A percentile compares a stretch with the other conserved stretches of the same genome.
These are phyloP conservation scores for Penicillium sp. DNA, from an alignment of 2,329 filamentous ascomycete genomes.

Conservation along the genomic window DNA sequence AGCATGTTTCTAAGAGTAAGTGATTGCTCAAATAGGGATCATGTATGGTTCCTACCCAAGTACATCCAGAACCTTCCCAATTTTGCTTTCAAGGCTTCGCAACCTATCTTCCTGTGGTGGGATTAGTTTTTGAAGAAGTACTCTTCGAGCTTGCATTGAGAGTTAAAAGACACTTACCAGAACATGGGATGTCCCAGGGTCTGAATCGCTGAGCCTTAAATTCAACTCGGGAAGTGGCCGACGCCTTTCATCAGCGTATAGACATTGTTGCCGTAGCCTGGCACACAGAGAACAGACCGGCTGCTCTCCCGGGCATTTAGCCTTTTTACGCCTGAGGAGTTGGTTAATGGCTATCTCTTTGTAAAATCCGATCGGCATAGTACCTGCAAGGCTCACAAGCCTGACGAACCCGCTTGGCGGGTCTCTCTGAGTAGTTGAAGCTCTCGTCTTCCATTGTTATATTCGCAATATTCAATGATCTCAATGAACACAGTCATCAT, in stretches of 20 bases:
- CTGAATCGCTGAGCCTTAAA: slow-evolving; percentile 11
- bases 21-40: background rate
- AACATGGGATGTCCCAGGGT: slow-evolving; percentile 12
- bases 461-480: background rate
- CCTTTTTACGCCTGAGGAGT: slow-evolving; percentile 49
- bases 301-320: slow-evolving; percentile 51
- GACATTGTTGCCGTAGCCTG: slow-evolving; percentile 48
- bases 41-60: slow-evolving; percentile 30
- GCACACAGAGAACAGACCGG: slow-evolving; percentile 51
- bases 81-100: slow-evolving; percentile 33
- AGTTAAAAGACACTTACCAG: slow-evolving; percentile 18
- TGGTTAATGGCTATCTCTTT: slow-evolving; percentile 5
- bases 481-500: background rate
- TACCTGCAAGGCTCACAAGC: slow-evolving; percentile 45
- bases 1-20: slow-evolving; percentile 3
- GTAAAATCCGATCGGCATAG: background rate
- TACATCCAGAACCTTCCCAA: slow-evolving; percentile 36
- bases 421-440: slow-evolving; percentile 22
- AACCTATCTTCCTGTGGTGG: slow-evolving; percentile 32
- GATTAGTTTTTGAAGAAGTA: background rate
- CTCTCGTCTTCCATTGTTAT: slow-evolving; percentile 14
- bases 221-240: slow-evolving; percentile 16
- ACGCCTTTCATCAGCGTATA: slow-evolving; percentile 41
- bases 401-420: slow-evolving; percentile 38
- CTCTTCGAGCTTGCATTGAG: background rate